These are phyloP conservation scores for Candida hungchunana DNA, from an alignment of 805 yeast genomes.

Conservation along the genomic window DNA sequence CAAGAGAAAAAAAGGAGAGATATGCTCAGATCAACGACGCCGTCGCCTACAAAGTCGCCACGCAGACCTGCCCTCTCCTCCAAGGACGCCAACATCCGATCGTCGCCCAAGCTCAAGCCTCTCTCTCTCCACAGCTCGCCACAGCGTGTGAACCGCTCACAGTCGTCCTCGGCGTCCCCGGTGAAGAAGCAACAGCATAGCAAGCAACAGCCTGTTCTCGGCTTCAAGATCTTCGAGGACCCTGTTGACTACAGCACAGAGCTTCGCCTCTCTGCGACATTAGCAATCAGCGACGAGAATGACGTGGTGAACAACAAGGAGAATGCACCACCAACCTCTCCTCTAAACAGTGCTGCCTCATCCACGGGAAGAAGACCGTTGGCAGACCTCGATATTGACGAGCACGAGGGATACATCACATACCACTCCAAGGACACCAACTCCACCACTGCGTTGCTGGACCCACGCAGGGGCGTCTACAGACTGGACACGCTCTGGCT, in stretches of 20 bases:
- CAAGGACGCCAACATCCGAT: conserved; percentile 24
- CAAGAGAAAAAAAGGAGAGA: too few relatives aligned
- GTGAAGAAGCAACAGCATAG: conserved; percentile 1
- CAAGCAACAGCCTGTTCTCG: conserved; percentile 13
- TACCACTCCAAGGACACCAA: conserved; percentile 6
- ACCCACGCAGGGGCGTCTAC: conserved; percentile 8
- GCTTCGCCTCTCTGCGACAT: conserved; percentile 10
- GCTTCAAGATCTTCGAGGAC: conserved; percentile 25
- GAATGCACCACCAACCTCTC: conserved; percentile 11
- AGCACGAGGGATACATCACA: conserved; percentile 18
- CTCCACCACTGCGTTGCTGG: background rate
- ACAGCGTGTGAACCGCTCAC: background rate
- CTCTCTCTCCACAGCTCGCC: conserved; percentile 10
- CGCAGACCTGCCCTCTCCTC: conserved; percentile 24
- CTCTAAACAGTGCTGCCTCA: background rate
- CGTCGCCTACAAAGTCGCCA: conserved; percentile 22
- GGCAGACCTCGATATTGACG: conserved; percentile 17
- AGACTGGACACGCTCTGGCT: conserved; percentile 20
- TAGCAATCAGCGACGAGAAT: conserved; percentile 18
- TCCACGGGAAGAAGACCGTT: conserved; percentile 5
- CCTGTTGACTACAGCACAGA: conserved; percentile 22
- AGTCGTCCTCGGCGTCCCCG: conserved; percentile 11
- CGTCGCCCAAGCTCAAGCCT: conserved; percentile 9
- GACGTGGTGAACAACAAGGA: conserved; percentile 18
- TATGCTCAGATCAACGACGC: conserved; percentile 14